Evolutionary conservation across 768 basidiomycete species (phyloP).

Genomic region (Lactarius tabidus): DNA sequence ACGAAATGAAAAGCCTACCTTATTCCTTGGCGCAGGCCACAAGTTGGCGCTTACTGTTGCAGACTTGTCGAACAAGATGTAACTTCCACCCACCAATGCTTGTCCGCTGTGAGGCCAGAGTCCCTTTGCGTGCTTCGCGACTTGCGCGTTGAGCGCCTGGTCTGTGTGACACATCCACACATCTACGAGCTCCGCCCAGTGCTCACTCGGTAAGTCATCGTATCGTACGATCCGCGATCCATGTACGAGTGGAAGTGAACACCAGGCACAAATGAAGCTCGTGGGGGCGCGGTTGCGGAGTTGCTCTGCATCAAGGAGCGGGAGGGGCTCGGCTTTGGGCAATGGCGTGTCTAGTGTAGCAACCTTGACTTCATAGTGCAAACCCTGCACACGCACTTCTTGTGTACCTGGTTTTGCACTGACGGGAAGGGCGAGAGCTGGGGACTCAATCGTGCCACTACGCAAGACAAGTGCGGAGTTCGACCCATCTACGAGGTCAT

Average conservation of each 20-base stretch:
- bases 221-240: constrained; percentile 49
- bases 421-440: constrained; percentile 52
- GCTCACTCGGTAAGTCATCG: constrained; percentile 88
- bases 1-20: constrained; percentile 48
- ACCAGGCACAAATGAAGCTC: constrained; percentile 73
- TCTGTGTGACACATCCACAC: constrained; percentile 98
- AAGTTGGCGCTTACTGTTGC: constrained; percentile 53
- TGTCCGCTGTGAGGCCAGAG: constrained; percentile 75
- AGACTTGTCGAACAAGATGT: constrained; percentile 70
- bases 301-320: constrained; percentile 68
- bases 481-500: constrained; percentile 21
- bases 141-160: constrained; percentile 72
- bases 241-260: constrained; percentile 66
- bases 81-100: constrained; percentile 87
- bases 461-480: constrained; percentile 50
- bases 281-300: constrained; percentile 52
- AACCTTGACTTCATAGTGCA: constrained; percentile 72
- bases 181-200: constrained; percentile 96
- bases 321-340: constrained; percentile 31
- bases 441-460: constrained; percentile 53
- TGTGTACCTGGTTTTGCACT: constrained; percentile 57
- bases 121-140: constrained; percentile 55
- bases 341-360: constrained; percentile 31
- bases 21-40: constrained; percentile 38
- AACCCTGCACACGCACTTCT: constrained; percentile 49